Evolutionary conservation across 2,329 filamentous ascomycete species (phyloP).

Genomic region (Capronia coronata): DNA sequence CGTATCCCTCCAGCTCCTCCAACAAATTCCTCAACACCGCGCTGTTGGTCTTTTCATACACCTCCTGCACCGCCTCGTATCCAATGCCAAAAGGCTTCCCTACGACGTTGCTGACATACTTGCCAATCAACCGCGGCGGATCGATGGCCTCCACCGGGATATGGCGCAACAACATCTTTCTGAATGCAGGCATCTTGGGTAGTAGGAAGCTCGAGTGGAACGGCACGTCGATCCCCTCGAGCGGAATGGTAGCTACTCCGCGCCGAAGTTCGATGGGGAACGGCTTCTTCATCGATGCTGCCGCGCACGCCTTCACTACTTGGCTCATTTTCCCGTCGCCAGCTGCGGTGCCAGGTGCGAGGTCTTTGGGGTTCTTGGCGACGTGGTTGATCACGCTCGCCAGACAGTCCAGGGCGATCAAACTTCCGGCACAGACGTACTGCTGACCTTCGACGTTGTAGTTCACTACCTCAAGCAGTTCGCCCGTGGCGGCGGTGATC

Average conservation of each 20-base stretch:
- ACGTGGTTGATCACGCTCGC: conserved; percentile 85
- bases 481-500: conserved; percentile 86
- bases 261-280: conserved; percentile 82
- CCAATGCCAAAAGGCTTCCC: conserved; percentile 91
- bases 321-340: too few relatives aligned
- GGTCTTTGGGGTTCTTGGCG: conserved; percentile 92
- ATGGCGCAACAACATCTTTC: conserved; percentile 97
- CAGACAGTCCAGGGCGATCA: conserved; percentile 59
- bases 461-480: conserved; percentile 98
- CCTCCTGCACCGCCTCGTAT: too few relatives aligned
- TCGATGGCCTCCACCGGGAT: conserved; percentile 99
- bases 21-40: too few relatives aligned
- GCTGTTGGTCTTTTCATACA: too few relatives aligned
- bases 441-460: conserved; percentile 70
- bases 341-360: too few relatives aligned
- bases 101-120: conserved; percentile 99
- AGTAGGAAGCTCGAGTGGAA: conserved; percentile 99
- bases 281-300: conserved; percentile 87
- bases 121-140: conserved; percentile 90
- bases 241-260: conserved; percentile 92
- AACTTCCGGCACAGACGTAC: conserved; percentile 61
- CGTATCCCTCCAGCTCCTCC: too few relatives aligned
- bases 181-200: conserved; percentile 97
- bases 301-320: conserved; percentile 83
- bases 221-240: conserved; percentile 89